A percentile compares a stretch with the other conserved stretches of the same genome.
These are phyloP conservation scores for Mycena chlorophos DNA, from an alignment of 768 basidiomycete genomes.

Conservation along the genomic window DNA sequence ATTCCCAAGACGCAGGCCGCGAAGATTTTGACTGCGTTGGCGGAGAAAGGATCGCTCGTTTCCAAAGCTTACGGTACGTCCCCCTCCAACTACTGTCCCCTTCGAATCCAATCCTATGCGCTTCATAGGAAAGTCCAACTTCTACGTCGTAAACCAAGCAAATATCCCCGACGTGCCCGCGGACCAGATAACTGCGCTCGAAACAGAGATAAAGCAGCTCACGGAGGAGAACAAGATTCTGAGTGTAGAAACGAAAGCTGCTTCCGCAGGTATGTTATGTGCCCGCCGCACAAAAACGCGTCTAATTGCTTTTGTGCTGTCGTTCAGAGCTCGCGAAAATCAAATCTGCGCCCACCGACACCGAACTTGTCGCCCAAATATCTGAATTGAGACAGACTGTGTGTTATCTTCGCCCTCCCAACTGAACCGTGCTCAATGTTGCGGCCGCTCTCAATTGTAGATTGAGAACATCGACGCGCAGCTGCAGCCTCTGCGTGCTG, in stretches of 20 bases:
- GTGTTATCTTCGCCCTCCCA: conserved; percentile 15
- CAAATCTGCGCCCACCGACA: conserved; percentile 67
- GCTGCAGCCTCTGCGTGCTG: conserved; percentile 66
- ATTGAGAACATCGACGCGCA: conserved; percentile 47
- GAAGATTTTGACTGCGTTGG: conserved; percentile 77
- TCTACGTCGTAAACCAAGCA: conserved; percentile 84
- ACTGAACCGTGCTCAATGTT: conserved; percentile 8
- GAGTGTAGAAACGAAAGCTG: conserved; percentile 49
- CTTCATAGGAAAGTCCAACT: conserved; percentile 72
- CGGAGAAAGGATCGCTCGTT: conserved; percentile 65
- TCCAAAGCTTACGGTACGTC: conserved; percentile 79
- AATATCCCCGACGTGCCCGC: conserved; percentile 65
- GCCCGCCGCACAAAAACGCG: conserved; percentile 14
- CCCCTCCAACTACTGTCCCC: not conserved
- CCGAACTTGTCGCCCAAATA: conserved; percentile 59
- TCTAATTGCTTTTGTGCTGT: too few relatives aligned
- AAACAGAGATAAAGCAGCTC: not conserved
- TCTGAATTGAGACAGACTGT: conserved; percentile 55
- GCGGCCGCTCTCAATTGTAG: conserved; percentile 40
- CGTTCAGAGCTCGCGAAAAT: conserved; percentile 62
- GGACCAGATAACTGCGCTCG: conserved; percentile 57
- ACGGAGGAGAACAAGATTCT: conserved; percentile 57
- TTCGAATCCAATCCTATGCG: conserved; percentile 16
- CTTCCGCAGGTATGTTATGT: conserved; percentile 42
- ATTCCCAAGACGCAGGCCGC: conserved; percentile 82